Evolutionary conservation across 2,329 filamentous ascomycete genomes (phyloP).

Genomic region (Pyrenophora teres): DNA sequence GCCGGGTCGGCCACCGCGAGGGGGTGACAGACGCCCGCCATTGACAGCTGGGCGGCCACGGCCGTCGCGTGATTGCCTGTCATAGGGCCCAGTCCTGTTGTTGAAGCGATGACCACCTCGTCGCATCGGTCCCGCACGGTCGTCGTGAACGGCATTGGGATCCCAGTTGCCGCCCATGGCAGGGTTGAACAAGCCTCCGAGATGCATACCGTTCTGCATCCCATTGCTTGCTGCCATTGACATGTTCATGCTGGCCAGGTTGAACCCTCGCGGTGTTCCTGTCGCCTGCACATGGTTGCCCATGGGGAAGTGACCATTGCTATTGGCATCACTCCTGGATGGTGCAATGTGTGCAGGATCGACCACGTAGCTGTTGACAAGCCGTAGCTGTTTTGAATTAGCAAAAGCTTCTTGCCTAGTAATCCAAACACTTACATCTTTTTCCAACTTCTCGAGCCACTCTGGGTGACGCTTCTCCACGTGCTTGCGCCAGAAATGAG

Average conservation of each 20-base stretch:
- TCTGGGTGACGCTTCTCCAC: constrained; percentile 93
- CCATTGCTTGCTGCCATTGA: constrained; percentile 62
- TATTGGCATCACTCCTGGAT: constrained; percentile 90
- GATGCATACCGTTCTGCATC: constrained; percentile 44
- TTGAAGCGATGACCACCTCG: constrained; percentile 47
- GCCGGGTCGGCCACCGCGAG: constrained; percentile 53
- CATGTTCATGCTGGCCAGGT: constrained; percentile 72
- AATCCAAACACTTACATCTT: constrained; percentile 69
- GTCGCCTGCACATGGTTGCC: constrained; percentile 71
- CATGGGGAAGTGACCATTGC: constrained; percentile 91
- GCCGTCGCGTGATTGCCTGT: constrained; percentile 45
- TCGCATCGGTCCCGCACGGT: constrained; percentile 51
- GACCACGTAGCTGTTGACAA: constrained; percentile 92
- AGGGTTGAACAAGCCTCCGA: constrained; percentile 56
- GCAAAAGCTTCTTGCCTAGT: not conserved
- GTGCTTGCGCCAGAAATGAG: constrained; percentile 97
- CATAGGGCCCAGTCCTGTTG: constrained; percentile 49
- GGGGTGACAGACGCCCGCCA: constrained; percentile 54
- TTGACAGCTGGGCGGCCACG: constrained; percentile 55
- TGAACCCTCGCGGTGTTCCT: constrained; percentile 91
- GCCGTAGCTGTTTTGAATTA: constrained; percentile 65
- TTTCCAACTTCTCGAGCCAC: constrained; percentile 78
- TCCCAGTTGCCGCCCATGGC: constrained; percentile 61
- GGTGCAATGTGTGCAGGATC: constrained; percentile 95
- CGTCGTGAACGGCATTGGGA: constrained; percentile 49